phyloP scores from a whole-genome alignment of 129 eudicot genomes.

The Smallanthus sonchifolius region DNA sequence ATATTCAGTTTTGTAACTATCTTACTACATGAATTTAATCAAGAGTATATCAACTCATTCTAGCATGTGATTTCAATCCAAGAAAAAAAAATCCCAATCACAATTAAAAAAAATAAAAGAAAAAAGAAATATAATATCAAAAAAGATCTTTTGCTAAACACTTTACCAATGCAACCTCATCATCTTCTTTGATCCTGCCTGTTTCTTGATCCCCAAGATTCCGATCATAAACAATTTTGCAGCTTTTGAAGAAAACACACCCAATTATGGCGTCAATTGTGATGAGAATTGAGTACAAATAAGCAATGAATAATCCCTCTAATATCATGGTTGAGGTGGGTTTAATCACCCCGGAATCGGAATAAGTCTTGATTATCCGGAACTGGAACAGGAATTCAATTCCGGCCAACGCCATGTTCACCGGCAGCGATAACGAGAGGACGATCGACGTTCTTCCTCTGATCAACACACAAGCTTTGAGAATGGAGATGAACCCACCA shows the following conservation, averaged over 20 bases:
- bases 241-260: conserved; percentile 62
- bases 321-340: conserved; percentile 25
- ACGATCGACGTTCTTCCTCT: conserved; percentile 56
- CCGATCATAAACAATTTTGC: conserved; percentile 34
- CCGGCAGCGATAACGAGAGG: conserved; percentile 51
- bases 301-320: conserved; percentile 64
- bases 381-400: conserved; percentile 69
- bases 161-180: conserved; percentile 24
- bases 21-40: conserved; percentile 15
- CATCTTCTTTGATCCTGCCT: conserved; percentile 17
- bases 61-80: conserved; percentile 24
- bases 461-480: conserved; percentile 57
- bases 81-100: background rate
- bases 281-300: conserved; percentile 54
- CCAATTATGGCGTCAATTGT: conserved; percentile 52
- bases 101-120: background rate
- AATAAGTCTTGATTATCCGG: conserved; percentile 40
- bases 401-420: conserved; percentile 54
- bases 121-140: background rate
- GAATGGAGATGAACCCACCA: conserved; percentile 46
- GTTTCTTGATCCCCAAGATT: conserved; percentile 33
- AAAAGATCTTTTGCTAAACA: conserved; percentile 29
- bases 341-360: conserved; percentile 24
- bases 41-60: conserved; percentile 33
- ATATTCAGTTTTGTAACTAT: conserved; percentile 2